Conservation (phyloP, 2,329 filamentous ascomycete genomes). For the Ascochyta lentis region DNA sequence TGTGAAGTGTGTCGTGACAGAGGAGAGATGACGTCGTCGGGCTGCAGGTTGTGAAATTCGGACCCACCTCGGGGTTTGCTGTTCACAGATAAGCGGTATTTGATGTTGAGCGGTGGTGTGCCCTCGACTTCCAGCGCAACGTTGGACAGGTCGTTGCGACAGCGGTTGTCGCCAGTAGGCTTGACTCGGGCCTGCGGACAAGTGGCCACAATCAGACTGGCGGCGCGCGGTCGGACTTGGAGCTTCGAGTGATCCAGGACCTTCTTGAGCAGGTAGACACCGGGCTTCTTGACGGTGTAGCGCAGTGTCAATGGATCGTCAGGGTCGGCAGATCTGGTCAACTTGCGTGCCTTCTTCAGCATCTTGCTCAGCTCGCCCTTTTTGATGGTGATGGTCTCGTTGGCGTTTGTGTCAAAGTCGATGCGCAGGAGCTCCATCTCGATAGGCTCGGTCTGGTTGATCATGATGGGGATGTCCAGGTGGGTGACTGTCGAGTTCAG, state of each 20-base stretch:
- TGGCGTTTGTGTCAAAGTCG: slow-evolving; percentile 79
- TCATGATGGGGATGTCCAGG: slow-evolving; percentile 79
- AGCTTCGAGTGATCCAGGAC: slow-evolving; percentile 94
- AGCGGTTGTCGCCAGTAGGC: slow-evolving; percentile 71
- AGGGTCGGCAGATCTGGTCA: slow-evolving; percentile 55
- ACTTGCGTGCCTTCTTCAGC: slow-evolving; percentile 72
- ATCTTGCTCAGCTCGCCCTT: slow-evolving; percentile 77
- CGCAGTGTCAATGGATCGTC: slow-evolving; percentile 70
- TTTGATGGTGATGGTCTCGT: slow-evolving; percentile 80
- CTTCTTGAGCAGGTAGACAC: slow-evolving; percentile 82
- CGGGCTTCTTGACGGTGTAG: slow-evolving; percentile 81
- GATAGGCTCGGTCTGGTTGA: slow-evolving; percentile 91
- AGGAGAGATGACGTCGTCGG: slow-evolving; percentile 82
- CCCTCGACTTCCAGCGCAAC: slow-evolving; percentile 83
- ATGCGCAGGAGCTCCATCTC: slow-evolving; percentile 87
- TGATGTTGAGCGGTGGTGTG: slow-evolving; percentile 88
- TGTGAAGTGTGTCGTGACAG: slow-evolving; percentile 67
- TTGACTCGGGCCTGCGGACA: slow-evolving; percentile 83
- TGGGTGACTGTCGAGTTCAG: slow-evolving; percentile 68
- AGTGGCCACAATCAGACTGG: slow-evolving; percentile 81
- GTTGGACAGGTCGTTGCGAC: slow-evolving; percentile 86
- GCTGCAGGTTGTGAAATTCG: slow-evolving; percentile 86
- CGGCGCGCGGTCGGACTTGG: slow-evolving; percentile 78
- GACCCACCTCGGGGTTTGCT: slow-evolving; percentile 82
- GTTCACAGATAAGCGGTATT: slow-evolving; percentile 89